Percentiles rank a stretch among this genome's conserved stretches.
Conservation (phyloP, 176 grass and related monocot species). For the Avena insularis region DNA sequence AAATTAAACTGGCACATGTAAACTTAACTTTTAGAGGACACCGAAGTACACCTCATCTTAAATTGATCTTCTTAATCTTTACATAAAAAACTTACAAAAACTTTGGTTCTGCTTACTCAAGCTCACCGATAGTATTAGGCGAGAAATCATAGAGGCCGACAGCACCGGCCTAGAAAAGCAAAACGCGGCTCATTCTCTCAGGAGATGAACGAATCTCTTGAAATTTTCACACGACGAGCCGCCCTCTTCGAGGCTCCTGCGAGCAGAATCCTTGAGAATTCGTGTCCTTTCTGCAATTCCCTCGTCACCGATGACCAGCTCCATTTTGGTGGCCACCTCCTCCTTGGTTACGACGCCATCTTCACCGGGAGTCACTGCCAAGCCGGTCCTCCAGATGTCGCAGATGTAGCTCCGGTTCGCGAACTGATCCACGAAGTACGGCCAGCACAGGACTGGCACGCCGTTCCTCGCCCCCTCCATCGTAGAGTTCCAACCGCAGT, state of each 20-base stretch:
- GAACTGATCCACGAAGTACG: conserved; percentile 41
- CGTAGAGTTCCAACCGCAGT: conserved; percentile 64
- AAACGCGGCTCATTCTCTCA: background rate
- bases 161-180: background rate
- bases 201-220: background rate
- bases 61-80: too few relatives aligned
- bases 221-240: background rate
- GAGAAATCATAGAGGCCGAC: background rate
- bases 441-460: conserved; percentile 58
- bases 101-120: too few relatives aligned
- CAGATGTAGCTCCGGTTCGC: conserved; percentile 24
- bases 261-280: background rate
- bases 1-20: too few relatives aligned
- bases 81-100: too few relatives aligned
- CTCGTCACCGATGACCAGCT: background rate
- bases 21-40: too few relatives aligned
- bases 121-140: too few relatives aligned
- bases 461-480: conserved; percentile 44
- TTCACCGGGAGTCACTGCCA: background rate
- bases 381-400: background rate
- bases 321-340: background rate
- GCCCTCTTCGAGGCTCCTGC: background rate
- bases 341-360: background rate
- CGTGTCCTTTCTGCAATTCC: background rate
- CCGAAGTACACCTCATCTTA: too few relatives aligned